Base-by-base conservation (phyloP, 768 basidiomycete species). In the Lentinula raphanica region DNA sequence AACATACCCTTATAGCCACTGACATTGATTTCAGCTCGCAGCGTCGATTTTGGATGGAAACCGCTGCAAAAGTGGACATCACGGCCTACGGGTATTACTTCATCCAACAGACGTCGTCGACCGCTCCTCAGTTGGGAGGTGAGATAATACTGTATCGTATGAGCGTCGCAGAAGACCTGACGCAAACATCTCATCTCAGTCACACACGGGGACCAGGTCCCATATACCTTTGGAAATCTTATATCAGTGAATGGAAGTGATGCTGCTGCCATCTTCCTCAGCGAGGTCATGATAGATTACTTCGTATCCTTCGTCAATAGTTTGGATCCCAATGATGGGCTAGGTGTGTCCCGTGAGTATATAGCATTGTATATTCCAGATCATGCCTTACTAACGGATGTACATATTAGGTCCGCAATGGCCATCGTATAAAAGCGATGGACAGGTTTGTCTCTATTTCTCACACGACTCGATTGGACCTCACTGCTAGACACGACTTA, bases 271-370 rank as follows among this genome's bases (percentile, higher is more conserved):
- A 35, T 17, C 35, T 49, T 40, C 17, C 38, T 68, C 5, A 70
- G 70, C 44, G 27, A 23, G 23, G 13, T 15, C 19, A 70, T 72
- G 70, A 60, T 68, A 27, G 67, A 71, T 36, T 69, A 70, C 32
- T 71, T 69, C 68, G 60, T 72, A 27, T 71, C 71, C 4, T 72
- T 71, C 42, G 69, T 65, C 3, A 66, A 62, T 13, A 65, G 64
- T 8, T 58, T 71, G n/a, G 59, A 66, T 21, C 71, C 71, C n/a
- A 72, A 71, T 31, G 70, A 72, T 40, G 67, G 70, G 21, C 63
- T 61, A 23, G 70, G 70, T 25, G 49, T 46, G n/a, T 8, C 23
- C 8, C 63, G 67, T 69, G 13, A n/a, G n/a, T n/a, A n/a, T n/a
- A n/a, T n/a, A n/a, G n/a, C n/a, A n/a, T n/a, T n/a, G n/a, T n/a